phyloP scores from a whole-genome alignment of 305 asterid genomes.

The Caryopteris hybrid region DNA sequence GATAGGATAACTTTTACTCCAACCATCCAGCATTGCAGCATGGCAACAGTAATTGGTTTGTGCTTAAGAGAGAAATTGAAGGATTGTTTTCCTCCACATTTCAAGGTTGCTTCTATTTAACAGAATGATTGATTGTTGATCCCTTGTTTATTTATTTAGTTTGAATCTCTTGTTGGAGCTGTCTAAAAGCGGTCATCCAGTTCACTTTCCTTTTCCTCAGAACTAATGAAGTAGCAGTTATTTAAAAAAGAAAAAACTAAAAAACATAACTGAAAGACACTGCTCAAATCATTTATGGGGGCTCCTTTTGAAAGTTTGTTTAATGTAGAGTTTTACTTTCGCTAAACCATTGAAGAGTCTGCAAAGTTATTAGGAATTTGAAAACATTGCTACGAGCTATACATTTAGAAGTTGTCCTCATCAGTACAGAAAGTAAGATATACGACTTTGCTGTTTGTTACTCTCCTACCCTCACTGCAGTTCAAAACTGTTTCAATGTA shows the following conservation, averaged over 20 bases:
- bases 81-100: constrained; percentile 70
- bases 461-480: not conserved
- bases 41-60: constrained; percentile 88
- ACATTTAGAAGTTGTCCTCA: not conserved
- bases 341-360: not conserved
- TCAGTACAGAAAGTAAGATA: not conserved
- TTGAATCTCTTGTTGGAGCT: too few species aligned
- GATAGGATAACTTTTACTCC: constrained; percentile 86
- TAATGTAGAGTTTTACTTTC: not conserved
- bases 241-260: not conserved
- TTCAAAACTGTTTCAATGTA: not conserved
- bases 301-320: not conserved
- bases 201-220: not conserved
- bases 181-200: too few species aligned
- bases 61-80: constrained; percentile 85
- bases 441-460: not conserved
- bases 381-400: not conserved
- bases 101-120: constrained; percentile 47
- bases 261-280: not conserved
- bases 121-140: not conserved
- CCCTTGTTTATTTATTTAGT: not conserved
- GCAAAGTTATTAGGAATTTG: not conserved
- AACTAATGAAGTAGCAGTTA: not conserved
- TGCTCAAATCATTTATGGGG: not conserved
- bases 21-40: constrained; percentile 87